phyloP scores from a whole-genome alignment of 495 filamentous ascomycete genomes.

The Sabuloglossum arenarium region DNA sequence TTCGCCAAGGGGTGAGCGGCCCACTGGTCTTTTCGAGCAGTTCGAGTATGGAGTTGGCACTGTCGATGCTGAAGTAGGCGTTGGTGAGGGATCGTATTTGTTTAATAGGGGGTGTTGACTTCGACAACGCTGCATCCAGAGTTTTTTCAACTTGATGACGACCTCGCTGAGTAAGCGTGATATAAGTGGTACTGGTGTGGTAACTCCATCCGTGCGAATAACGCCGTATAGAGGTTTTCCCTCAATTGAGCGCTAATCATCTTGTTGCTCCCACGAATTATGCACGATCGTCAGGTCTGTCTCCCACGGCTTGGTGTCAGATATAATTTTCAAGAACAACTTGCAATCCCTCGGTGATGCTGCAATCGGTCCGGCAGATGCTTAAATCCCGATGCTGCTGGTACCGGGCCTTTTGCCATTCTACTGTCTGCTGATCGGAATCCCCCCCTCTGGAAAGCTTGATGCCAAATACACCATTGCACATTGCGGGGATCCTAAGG shows the following conservation, averaged over 20 bases:
- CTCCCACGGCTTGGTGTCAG: slow-evolving; percentile 13
- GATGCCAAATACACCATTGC: slow-evolving; percentile 34
- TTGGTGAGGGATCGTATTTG: slow-evolving; percentile 33
- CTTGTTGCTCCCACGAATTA: neutral
- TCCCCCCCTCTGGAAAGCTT: slow-evolving; percentile 28
- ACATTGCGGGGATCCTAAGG: slow-evolving; percentile 38
- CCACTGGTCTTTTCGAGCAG: slow-evolving; percentile 31
- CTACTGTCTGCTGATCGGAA: slow-evolving; percentile 17
- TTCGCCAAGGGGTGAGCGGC: slow-evolving; percentile 36
- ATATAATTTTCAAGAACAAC: slow-evolving; percentile 16
- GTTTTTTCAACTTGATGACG: slow-evolving; percentile 18
- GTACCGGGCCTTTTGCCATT: slow-evolving; percentile 14
- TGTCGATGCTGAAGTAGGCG: slow-evolving; percentile 34
- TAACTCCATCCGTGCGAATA: slow-evolving; percentile 32
- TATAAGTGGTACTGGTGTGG: slow-evolving; percentile 37
- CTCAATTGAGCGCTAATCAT: neutral
- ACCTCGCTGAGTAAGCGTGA: slow-evolving; percentile 30
- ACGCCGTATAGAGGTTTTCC: slow-evolving; percentile 29
- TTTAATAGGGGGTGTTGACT: slow-evolving; percentile 27
- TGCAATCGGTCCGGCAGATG: slow-evolving; percentile 20
- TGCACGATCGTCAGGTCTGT: neutral
- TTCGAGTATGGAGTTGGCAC: slow-evolving; percentile 28
- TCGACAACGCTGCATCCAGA: slow-evolving; percentile 32
- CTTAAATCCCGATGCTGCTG: slow-evolving; percentile 12
- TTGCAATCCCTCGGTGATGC: slow-evolving; percentile 17